Base-by-base conservation (phyloP, 306 rosid species). In the Cyclanthera cordifolia region DNA sequence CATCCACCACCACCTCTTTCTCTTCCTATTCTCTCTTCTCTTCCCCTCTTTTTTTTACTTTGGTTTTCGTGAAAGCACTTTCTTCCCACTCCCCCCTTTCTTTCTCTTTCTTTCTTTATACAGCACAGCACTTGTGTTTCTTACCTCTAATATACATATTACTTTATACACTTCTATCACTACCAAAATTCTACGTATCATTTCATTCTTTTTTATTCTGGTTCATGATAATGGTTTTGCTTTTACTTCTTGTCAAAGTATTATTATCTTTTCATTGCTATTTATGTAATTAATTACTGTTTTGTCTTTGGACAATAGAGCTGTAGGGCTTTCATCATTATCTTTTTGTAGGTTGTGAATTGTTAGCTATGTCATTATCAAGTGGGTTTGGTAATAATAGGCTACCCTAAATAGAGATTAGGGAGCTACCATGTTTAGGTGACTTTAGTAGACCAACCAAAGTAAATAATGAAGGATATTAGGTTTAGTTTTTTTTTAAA, bases 21-120 rank as follows among this genome's bases (percentile, higher is more conserved):
- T n/a, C n/a, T n/a, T n/a, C n/a, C 76, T 67, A 51, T 78, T 55
- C 53, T 6, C n/a, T n/a, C n/a, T n/a, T n/a, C n/a, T n/a, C 57
- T 45, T 4, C 51, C 27, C 15, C 2, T 59, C 16, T 67, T 47
- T 65, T 76, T 85, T 80, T 61, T 48, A 51, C 89, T 84, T 89
- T 86, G 95, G 67, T 84, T 87, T 85, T 84, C 79, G 89, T 45
- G 88, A 85, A 85, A 85, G 89, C 71, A 67, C 84, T 19, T 21
- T 45, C 69, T 66, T 37, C 60, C 13, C 70, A 28, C 10, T 75
- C 79, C 53, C 63, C 4, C 14, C 5, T 32, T n/a, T 32, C 37
- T n/a, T 5, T 34, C 3, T 54, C 55, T 5, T 3, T 24, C 19
- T 32, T 57, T 32, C 46, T 45, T 5, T 45, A 45, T 17, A 12